Evolutionary conservation across 169 alveolate species (phyloP).

Genomic region (Plasmodium berghei): DNA sequence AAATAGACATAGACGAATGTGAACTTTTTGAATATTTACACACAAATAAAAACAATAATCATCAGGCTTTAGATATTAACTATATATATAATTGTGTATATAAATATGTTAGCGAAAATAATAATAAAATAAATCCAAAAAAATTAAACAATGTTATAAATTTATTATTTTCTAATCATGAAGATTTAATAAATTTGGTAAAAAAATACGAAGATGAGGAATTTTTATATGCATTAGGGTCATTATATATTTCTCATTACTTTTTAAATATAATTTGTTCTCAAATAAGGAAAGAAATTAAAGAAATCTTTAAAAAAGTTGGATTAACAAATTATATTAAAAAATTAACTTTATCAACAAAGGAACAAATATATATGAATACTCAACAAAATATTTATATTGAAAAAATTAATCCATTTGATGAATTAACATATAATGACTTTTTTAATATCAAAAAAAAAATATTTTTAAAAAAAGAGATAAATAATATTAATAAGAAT

Average conservation of each 20-base stretch:
- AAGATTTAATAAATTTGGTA: slow-evolving; percentile 1
- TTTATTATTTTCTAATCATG: slow-evolving; percentile 25
- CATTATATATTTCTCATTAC: slow-evolving; percentile 55
- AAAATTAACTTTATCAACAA: slow-evolving; percentile 1
- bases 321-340: slow-evolving; percentile 21
- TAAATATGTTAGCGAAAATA: slow-evolving; percentile 3
- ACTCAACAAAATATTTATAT: slow-evolving; percentile 47
- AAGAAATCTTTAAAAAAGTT: slow-evolving; percentile 46
- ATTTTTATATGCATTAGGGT: slow-evolving; percentile 38
- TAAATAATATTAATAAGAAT: slow-evolving; percentile 13
- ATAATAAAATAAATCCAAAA: neutral
- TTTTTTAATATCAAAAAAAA: slow-evolving; percentile 26
- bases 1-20: neutral
- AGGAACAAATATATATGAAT: slow-evolving; percentile 53
- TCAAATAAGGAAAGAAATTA: slow-evolving; percentile 57
- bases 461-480: slow-evolving; percentile 7
- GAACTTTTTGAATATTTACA: too few relatives aligned
- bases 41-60: too few relatives aligned
- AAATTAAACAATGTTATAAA: slow-evolving; percentile 6
- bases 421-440: slow-evolving; percentile 9
- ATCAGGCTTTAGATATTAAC: neutral
- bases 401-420: slow-evolving; percentile 45
- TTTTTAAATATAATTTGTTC: slow-evolving; percentile 49
- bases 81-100: neutral
- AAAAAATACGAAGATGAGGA: slow-evolving; percentile 29